Evolutionary conservation across 2,329 filamentous ascomycete genomes (phyloP).

Genomic region (Didymella arachidicola): DNA sequence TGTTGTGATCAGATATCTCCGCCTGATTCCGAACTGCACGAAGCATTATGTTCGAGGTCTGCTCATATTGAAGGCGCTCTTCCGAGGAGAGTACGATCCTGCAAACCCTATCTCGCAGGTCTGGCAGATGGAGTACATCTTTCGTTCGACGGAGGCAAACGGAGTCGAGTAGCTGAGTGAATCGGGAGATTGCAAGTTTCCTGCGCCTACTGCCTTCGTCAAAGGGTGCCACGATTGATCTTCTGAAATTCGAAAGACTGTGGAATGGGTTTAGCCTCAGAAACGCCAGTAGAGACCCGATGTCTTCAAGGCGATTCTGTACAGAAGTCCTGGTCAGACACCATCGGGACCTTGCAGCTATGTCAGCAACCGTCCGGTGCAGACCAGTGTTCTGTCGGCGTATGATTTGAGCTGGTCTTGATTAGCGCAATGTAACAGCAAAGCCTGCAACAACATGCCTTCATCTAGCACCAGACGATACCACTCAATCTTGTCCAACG

Average conservation of each 20-base stretch:
- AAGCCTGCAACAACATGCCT: conserved; percentile 45
- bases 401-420: conserved; percentile 55
- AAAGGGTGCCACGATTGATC: conserved; percentile 56
- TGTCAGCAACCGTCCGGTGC: conserved; percentile 53
- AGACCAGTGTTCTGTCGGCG: conserved; percentile 58
- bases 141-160: conserved; percentile 56
- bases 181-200: conserved; percentile 30
- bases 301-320: conserved; percentile 62
- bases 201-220: conserved; percentile 37
- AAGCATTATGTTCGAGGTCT: conserved; percentile 47
- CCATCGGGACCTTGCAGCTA: conserved; percentile 58
- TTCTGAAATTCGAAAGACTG: conserved; percentile 53
- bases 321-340: conserved; percentile 54
- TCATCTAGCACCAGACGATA: conserved; percentile 44
- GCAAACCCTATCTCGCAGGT: conserved; percentile 31
- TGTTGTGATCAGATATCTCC: conserved; percentile 45
- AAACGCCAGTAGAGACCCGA: conserved; percentile 61
- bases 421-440: too few species aligned
- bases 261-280: conserved; percentile 55
- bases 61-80: conserved; percentile 43
- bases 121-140: conserved; percentile 52
- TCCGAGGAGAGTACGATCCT: conserved; percentile 45
- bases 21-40: conserved; percentile 52
- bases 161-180: conserved; percentile 45
- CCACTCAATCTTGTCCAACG: conserved; percentile 36